Evolutionary conservation across 768 basidiomycete genomes (phyloP), one percentile per base, ranked within the genome.

Genomic region (Suillus hirtellus): DNA sequence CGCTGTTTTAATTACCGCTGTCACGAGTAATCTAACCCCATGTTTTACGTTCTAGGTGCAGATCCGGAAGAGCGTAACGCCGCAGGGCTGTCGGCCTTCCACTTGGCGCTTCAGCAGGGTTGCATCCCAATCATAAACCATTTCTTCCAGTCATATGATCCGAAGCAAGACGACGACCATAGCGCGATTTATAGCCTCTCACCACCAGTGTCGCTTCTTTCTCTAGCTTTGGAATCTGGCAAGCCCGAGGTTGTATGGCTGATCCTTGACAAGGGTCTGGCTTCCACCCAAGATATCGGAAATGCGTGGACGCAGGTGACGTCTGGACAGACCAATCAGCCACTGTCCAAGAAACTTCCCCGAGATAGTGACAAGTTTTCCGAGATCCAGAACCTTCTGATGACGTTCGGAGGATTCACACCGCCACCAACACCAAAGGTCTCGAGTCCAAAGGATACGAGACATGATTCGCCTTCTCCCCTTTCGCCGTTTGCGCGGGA

Each of bases 41-140:
- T 24, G 3, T 49, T 49, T 14, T 49, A 50, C 65, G 56, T 55
- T 64, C 37, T 69, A 92, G 91, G 85, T 75, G 89, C 89, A 56
- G 88, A 91, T 65, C 79, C 84, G 21, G 90, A 91, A 64, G 91
- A 92, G 71, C 82, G 84, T 60, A 81, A 92, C 73, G 81, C 79
- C 0, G 66, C 78, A 58, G 82, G 83, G 27, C 76, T 82, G 56
- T 89, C 89, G 4, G 82, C 88, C 2, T 86, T 90, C 76, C 90
- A 93, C 72, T 67, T 86, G 59, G 88, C 89, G 11, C 71, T 92
- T 10, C 76, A 80, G 69, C 69, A 70, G 62, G 86, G 88, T 12
- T 77, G 86, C 66, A 68, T 85, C 37, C 65, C 80, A 14, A 79
- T 90, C 64, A 72, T 88, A 63, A 75, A 80, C 47, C 80, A 87